Conservation (phyloP, 768 basidiomycete genomes). For the Boletus rubroflammeus region DNA sequence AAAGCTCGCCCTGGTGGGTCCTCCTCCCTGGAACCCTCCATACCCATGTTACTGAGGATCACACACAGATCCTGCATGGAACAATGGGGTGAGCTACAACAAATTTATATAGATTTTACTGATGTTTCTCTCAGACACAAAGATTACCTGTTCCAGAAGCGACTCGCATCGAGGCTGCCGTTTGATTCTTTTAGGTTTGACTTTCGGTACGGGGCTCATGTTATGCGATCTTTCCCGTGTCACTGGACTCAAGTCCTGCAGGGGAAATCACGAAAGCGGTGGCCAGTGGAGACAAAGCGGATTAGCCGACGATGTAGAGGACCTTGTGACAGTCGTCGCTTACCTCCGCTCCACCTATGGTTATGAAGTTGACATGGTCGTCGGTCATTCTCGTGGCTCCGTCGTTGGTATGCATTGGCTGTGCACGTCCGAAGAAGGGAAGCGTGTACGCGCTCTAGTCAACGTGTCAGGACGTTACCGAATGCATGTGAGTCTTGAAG, state of each 20-base stretch:
- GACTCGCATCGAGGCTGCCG: conserved; percentile 59
- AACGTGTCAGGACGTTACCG: conserved; percentile 77
- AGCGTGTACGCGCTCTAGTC: conserved; percentile 55
- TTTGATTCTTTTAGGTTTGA: conserved; percentile 85
- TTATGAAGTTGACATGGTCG: conserved; percentile 64
- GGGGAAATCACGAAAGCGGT: conserved; percentile 74
- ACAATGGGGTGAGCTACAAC: conserved; percentile 59
- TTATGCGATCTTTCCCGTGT: neutral
- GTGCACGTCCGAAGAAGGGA: conserved; percentile 57
- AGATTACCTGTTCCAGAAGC: conserved; percentile 79
- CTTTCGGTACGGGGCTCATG: conserved; percentile 57
- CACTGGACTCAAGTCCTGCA: conserved; percentile 25
- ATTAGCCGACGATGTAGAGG: conserved; percentile 57
- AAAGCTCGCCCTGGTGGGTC: conserved; percentile 62
- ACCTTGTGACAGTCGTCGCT: conserved; percentile 61
- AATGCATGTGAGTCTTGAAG: conserved; percentile 56
- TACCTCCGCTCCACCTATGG: conserved; percentile 57
- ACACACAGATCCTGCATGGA: conserved; percentile 69
- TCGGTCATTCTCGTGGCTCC: conserved; percentile 78
- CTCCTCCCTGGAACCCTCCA: neutral
- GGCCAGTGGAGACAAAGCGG: conserved; percentile 63
- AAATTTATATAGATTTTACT: neutral
- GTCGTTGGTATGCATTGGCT: conserved; percentile 69
- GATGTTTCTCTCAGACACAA: conserved; percentile 56
- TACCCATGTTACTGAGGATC: conserved; percentile 14